Percentiles rank a stretch among this genome's conserved stretches.
Conservation (phyloP, 225 moss, liverwort and hornwort genomes). For the Physcomitrellopsis africana region DNA sequence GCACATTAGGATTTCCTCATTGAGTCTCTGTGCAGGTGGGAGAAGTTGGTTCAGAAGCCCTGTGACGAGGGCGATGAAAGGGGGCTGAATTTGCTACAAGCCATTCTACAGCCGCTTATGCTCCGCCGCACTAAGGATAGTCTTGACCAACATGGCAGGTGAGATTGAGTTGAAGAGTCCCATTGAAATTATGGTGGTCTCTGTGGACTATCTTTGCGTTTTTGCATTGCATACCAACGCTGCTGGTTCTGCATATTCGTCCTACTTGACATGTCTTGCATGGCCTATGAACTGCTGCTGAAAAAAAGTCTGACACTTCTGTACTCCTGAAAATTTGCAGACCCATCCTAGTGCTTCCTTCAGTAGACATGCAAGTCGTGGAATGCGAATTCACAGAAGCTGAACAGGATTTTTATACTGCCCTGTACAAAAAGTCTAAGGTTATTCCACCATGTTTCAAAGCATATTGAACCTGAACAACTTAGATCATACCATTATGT, state of each 20-base stretch:
- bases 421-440: slow-evolving; percentile 84
- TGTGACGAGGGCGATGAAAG: slow-evolving; percentile 88
- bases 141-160: slow-evolving; percentile 79
- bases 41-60: slow-evolving; percentile 84
- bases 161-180: slow-evolving; percentile 1
- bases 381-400: slow-evolving; percentile 81
- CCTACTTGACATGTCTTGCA: slow-evolving; percentile 8
- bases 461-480: background rate
- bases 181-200: background rate
- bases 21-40: slow-evolving; percentile 59
- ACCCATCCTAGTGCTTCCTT: slow-evolving; percentile 81
- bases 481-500: background rate
- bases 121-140: slow-evolving; percentile 88
- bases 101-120: slow-evolving; percentile 82
- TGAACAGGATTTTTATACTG: slow-evolving; percentile 89
- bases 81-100: slow-evolving; percentile 75
- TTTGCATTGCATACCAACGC: background rate
- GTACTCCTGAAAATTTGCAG: slow-evolving; percentile 46
- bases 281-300: slow-evolving; percentile 11
- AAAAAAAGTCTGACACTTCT: slow-evolving; percentile 9
- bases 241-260: background rate
- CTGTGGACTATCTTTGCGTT: background rate
- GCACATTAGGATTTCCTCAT: slow-evolving; percentile 7
- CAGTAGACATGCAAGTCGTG: slow-evolving; percentile 80
- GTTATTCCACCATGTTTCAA: slow-evolving; percentile 22